phyloP scores from a whole-genome alignment of 106 monocot species.

The Allium cepa region DNA sequence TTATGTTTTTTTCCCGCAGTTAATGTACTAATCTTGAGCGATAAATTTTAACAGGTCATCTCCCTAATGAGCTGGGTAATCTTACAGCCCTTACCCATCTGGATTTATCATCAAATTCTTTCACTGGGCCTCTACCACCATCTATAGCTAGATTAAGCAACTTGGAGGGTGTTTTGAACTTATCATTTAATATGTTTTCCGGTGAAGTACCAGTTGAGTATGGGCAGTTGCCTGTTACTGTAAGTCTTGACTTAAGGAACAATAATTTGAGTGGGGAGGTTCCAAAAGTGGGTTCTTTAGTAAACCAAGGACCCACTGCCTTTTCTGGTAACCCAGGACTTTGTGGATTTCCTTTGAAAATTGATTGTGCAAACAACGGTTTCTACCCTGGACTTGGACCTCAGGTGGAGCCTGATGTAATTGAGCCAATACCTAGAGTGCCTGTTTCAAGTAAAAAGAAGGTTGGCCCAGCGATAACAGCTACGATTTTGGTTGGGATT shows the following conservation, averaged over 20 bases:
- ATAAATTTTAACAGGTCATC: background rate
- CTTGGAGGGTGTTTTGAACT: constrained; percentile 74
- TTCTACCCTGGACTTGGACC: constrained; percentile 13
- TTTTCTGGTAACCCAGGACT: constrained; percentile 63
- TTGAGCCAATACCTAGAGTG: background rate
- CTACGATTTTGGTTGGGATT: constrained; percentile 46
- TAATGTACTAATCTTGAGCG: too few species aligned
- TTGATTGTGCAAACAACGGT: constrained; percentile 26
- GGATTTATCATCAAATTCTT: constrained; percentile 66
- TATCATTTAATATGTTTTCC: constrained; percentile 61
- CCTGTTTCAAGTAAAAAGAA: background rate
- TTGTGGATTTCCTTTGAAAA: constrained; percentile 76
- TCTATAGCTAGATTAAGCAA: constrained; percentile 14
- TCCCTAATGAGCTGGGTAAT: constrained; percentile 56
- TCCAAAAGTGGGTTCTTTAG: constrained; percentile 68
- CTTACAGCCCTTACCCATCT: constrained; percentile 67
- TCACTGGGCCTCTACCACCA: constrained; percentile 74
- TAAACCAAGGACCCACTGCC: constrained; percentile 93
- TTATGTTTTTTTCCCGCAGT: too few species aligned
- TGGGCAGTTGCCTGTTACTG: constrained; percentile 66
- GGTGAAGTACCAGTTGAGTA: constrained; percentile 60
- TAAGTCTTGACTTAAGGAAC: constrained; percentile 68
- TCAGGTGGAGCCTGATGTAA: background rate
- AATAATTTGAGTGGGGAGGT: constrained; percentile 90
- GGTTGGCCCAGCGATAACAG: constrained; percentile 20